Evolutionary conservation across 208 protist genomes (phyloP), one percentile per base, ranked within the genome.

Genomic region (Angomonas desouzai): DNA sequence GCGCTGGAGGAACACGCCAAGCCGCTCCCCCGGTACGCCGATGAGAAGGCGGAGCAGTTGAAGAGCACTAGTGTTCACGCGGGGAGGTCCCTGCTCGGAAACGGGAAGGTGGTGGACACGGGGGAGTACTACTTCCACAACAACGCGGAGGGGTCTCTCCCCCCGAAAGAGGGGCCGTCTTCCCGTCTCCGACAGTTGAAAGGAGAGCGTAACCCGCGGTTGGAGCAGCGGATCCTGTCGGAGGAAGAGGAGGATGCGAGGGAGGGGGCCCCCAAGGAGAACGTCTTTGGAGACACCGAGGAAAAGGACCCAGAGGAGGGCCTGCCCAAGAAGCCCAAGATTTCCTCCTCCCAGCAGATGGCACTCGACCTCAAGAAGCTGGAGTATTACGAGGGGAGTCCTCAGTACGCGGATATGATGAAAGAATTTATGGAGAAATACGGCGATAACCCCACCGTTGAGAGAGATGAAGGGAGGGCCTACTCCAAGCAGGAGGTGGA

Each of bases 371-470:
- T 92, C 56, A 85, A 86, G 62, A 87, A 84, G 57, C 76, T 94
- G 18, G 89, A 91, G 69, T 91, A 91, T 67, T 92, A 89, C 71
- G 69, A 85, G 51, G 89, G 89, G 27, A 83, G 80, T 6, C 73
- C 83, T 27, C 70, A 92, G 55, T 92, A 91, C 70, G 58, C 70
- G 18, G 59, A 85, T 48, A 69, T 86, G 60, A 70, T 94, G 40
- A 48, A 76, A 11, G 77, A 81, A 20, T 92, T 94, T 45, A 71
- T 74, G 20, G 61, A 69, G 20, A 92, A 92, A 67, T 94, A 92
- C 67, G 73, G 65, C 53, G 36, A 67, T 7, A 45, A 36, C 16
- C 28, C 55, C 11, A 55, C 49, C 25, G 55, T 27, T 4, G 29
- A 48, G 29, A 68, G 23, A 13, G 68, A 79, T 11, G 47, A 25